These are phyloP conservation scores for Hypoxylon sp. DNA, from an alignment of 2,329 filamentous ascomycete genomes.

Conservation along the genomic window DNA sequence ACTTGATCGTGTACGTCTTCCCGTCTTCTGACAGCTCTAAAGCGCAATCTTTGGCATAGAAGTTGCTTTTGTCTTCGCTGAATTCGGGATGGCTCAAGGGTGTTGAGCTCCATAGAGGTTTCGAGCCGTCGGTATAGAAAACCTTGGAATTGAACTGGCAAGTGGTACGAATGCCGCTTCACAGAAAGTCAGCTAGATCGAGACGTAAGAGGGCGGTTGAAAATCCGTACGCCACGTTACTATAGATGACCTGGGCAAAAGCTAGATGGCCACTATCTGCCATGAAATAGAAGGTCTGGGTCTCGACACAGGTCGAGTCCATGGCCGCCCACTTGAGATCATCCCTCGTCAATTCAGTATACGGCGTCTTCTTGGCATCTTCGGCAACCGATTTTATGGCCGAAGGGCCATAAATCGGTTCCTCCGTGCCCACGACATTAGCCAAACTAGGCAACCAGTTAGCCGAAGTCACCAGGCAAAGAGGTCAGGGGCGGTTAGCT, in stretches of 20 bases:
- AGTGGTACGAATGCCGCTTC: constrained; percentile 88
- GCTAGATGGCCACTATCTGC: constrained; percentile 82
- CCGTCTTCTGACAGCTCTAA: constrained; percentile 90
- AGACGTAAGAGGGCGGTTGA: constrained; percentile 25
- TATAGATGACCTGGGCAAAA: constrained; percentile 95
- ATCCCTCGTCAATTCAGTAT: constrained; percentile 82
- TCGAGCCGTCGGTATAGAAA: constrained; percentile 80
- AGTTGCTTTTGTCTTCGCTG: constrained; percentile 84
- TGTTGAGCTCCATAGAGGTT: constrained; percentile 87
- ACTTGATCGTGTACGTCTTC: constrained; percentile 88
- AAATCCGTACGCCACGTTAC: constrained; percentile 86
- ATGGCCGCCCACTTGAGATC: constrained; percentile 87
- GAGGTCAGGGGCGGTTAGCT: constrained; percentile 40
- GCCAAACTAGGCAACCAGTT: constrained; percentile 66
- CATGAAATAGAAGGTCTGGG: constrained; percentile 92
- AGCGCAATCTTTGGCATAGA: constrained; percentile 88
- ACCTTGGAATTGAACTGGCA: constrained; percentile 96
- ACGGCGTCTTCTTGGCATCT: constrained; percentile 83
- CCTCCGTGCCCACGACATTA: constrained; percentile 93
- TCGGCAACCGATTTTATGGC: constrained; percentile 89
- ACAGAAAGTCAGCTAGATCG: constrained; percentile 43
- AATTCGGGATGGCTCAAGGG: constrained; percentile 85
- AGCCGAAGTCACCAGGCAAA: constrained; percentile 45
- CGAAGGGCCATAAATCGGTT: constrained; percentile 92
- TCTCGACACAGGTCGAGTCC: constrained; percentile 92